Percentiles rank a stretch among this genome's conserved stretches.
These are phyloP conservation scores for Albugo laibachii DNA, from an alignment of 352 stramenopile genomes.

Conservation along the genomic window DNA sequence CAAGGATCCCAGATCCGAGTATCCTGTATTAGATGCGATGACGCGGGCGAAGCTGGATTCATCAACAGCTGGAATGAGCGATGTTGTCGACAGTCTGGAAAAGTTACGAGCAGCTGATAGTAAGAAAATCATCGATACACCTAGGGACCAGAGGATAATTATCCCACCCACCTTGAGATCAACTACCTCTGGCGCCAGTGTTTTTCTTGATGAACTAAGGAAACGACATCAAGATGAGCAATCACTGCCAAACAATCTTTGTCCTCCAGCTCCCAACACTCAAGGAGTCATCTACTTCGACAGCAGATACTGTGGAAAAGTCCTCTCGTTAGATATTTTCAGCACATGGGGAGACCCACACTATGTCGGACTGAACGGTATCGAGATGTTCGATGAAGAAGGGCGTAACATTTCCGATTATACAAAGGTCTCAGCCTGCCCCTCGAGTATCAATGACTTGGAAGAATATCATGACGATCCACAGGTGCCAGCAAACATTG, in stretches of 20 bases:
- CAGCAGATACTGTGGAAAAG: conserved; percentile 11
- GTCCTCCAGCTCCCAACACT: conserved; percentile 37
- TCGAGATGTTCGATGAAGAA: conserved; percentile 70
- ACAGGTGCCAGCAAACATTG: conserved; percentile 39
- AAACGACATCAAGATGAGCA: not conserved
- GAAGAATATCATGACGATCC: conserved; percentile 74
- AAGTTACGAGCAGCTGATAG: not conserved
- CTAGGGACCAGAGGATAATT: not conserved
- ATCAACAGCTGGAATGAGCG: too few species aligned
- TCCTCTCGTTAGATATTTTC: conserved; percentile 54
- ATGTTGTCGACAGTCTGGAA: too few species aligned
- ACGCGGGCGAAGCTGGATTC: too few species aligned
- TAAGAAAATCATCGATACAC: not conserved
- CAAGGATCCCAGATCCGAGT: too few species aligned
- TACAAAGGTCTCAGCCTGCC: conserved; percentile 34
- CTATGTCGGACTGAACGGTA: conserved; percentile 79
- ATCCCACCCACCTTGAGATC: too few species aligned
- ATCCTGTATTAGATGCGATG: too few species aligned
- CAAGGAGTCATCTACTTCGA: too few species aligned
- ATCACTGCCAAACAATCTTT: not conserved
- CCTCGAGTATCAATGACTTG: conserved; percentile 74
- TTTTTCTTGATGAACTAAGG: too few species aligned
- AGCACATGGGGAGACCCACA: conserved; percentile 78
- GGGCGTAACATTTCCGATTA: conserved; percentile 32
- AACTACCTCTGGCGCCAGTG: too few species aligned